phyloP scores from a whole-genome alignment of 345 rosid genomes.

The Rhodamnia rubescens region DNA sequence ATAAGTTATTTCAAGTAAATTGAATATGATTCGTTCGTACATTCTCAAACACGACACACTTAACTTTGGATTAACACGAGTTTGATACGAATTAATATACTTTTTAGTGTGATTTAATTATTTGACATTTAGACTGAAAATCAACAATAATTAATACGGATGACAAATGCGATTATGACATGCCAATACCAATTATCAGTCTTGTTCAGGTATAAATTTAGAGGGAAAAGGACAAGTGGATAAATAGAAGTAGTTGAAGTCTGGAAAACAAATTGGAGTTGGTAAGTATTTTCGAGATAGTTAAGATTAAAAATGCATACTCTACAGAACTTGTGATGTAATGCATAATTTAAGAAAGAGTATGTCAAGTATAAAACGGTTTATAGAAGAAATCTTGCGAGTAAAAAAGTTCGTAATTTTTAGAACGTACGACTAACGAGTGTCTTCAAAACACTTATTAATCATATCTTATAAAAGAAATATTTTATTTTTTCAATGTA shows the following conservation, averaged over 20 bases:
- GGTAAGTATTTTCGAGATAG: neutral
- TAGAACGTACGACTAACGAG: too few species aligned
- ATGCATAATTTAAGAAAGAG: neutral
- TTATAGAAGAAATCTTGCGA: neutral
- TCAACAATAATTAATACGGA: neutral
- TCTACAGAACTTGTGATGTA: neutral
- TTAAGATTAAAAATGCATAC: neutral
- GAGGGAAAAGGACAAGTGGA: neutral
- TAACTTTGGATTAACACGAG: neutral
- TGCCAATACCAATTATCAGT: neutral
- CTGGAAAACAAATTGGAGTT: neutral
- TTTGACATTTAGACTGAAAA: neutral
- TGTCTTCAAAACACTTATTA: too few species aligned
- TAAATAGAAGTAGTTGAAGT: neutral
- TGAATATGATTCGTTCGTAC: neutral
- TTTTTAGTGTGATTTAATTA: neutral
- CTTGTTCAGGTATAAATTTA: neutral
- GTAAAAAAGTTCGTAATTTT: neutral
- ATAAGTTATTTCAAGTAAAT: neutral
- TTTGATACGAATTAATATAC: neutral
- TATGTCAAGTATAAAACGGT: neutral
- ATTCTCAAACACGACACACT: neutral
- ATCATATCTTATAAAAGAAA: neutral
- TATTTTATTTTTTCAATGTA: neutral
- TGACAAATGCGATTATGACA: neutral